Evolutionary conservation across 2,329 filamentous ascomycete species (phyloP), one percentile per base, ranked within the genome.

Genomic region (Calonectria ilicicola): DNA sequence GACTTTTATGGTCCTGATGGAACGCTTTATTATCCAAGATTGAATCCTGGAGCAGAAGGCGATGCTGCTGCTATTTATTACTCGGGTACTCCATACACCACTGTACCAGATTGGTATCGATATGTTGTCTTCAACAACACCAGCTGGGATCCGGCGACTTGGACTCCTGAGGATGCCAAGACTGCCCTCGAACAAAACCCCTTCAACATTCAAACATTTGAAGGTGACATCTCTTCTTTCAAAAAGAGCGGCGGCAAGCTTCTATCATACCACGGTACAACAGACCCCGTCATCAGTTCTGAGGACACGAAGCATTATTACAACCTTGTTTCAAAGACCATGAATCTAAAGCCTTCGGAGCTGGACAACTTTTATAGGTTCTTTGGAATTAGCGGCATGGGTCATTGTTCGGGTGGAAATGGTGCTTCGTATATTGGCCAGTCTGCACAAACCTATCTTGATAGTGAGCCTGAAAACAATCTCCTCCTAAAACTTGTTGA

Each of bases 381-480:
- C 75, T 91, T 91, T 76, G 82, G 82, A 23, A 84, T 91, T n/a
- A 88, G 88, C 0, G 89, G 89, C 0, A 88, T 72, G 38, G 85
- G 85, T 14, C 89, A 91, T 78, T 91, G 89, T 75, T 69, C 74
- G 23, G 44, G 73, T 3, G 89, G 89, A 8, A 81, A 80, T 2
- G 88, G 88, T 1, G 88, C 88, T 0, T 83, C 79, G 75, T 74
- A 75, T 7, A 47, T 85, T 2, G 82, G 83, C 0, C 76, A 74
- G 75, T 81, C 64, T 65, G 74, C 7, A 56, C 77, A 40, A 51
- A 63, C 44, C 0, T 62, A 76, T 0, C 53, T 79, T 0, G 76
- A 76, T 0, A 76, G 77, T 4, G 78, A 86, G 19, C 82, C 84
- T 0, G 77, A 84, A 7, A 77, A 84, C 26, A 90, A 89, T 26